Evolutionary conservation across 306 rosid genomes (phyloP).

Genomic region (Sicyos edulis): DNA sequence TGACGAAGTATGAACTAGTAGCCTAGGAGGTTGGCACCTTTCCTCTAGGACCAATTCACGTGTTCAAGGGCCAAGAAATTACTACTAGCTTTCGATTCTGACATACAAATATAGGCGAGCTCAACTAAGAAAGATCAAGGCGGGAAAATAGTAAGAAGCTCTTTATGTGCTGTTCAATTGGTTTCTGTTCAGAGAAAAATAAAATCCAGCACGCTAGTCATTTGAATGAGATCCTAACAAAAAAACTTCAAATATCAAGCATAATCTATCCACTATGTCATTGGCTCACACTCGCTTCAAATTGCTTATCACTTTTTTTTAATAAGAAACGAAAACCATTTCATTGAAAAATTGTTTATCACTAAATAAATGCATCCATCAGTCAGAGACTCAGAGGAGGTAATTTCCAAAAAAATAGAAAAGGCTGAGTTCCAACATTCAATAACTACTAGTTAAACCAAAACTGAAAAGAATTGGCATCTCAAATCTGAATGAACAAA

Average conservation of each 20-base stretch:
- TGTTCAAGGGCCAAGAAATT: background rate
- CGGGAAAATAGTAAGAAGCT: background rate
- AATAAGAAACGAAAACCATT: too few species aligned
- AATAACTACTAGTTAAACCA: background rate
- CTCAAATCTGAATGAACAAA: background rate
- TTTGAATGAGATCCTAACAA: slow-evolving; percentile 1
- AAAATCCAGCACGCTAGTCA: background rate
- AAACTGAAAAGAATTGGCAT: background rate
- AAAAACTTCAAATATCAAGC: background rate
- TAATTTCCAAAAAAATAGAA: background rate
- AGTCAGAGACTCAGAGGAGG: background rate
- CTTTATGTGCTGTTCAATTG: background rate
- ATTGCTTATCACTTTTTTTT: background rate
- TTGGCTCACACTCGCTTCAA: background rate
- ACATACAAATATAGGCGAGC: background rate
- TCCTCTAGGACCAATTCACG: background rate
- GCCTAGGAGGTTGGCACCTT: background rate
- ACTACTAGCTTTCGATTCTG: background rate
- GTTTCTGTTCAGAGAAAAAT: background rate
- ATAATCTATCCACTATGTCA: background rate
- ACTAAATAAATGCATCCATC: background rate
- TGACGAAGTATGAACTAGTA: too few species aligned
- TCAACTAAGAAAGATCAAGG: background rate
- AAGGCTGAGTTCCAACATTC: background rate
- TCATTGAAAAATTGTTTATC: background rate